These are phyloP conservation scores for Russula dissimulans DNA, from an alignment of 768 basidiomycete species.

Conservation along the genomic window DNA sequence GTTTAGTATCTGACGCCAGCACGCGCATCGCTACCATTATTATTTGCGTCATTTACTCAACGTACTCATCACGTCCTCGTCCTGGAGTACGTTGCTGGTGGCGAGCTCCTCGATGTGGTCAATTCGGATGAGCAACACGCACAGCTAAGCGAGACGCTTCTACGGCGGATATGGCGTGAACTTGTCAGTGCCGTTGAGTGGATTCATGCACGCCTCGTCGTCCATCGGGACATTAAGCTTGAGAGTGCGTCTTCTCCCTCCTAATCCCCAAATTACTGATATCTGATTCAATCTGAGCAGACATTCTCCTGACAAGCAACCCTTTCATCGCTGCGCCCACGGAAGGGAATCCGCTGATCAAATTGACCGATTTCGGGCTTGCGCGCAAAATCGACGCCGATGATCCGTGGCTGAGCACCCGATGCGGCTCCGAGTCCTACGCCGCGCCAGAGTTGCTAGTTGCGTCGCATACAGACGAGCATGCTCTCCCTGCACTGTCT, in stretches of 20 bases:
- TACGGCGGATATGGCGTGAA: constrained; percentile 67
- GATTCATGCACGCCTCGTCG: constrained; percentile 79
- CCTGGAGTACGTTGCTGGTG: constrained; percentile 66
- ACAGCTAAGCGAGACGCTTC: constrained; percentile 35
- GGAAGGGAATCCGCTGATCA: constrained; percentile 39
- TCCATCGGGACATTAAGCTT: constrained; percentile 90
- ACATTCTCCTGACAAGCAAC: constrained; percentile 63
- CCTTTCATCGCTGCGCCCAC: constrained; percentile 30
- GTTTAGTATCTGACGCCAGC: constrained; percentile 71
- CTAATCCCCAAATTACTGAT: background rate
- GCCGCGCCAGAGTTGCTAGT: constrained; percentile 73
- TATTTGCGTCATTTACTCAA: constrained; percentile 57
- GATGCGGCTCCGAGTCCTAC: constrained; percentile 85
- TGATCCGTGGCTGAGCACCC: constrained; percentile 55
- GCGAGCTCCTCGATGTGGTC: constrained; percentile 73
- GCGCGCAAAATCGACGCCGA: constrained; percentile 69
- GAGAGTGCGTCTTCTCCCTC: constrained; percentile 40
- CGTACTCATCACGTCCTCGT: constrained; percentile 69
- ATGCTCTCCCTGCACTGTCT: constrained; percentile 12
- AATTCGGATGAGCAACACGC: constrained; percentile 39
- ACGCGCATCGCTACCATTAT: constrained; percentile 56
- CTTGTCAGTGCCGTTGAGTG: constrained; percentile 71
- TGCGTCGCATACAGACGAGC: constrained; percentile 21
- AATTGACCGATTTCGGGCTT: constrained; percentile 86
- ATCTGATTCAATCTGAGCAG: constrained; percentile 29